Evolutionary conservation across 1,139 yeast species (phyloP).

Genomic region (Zygosaccharomyces pseudobailii): DNA sequence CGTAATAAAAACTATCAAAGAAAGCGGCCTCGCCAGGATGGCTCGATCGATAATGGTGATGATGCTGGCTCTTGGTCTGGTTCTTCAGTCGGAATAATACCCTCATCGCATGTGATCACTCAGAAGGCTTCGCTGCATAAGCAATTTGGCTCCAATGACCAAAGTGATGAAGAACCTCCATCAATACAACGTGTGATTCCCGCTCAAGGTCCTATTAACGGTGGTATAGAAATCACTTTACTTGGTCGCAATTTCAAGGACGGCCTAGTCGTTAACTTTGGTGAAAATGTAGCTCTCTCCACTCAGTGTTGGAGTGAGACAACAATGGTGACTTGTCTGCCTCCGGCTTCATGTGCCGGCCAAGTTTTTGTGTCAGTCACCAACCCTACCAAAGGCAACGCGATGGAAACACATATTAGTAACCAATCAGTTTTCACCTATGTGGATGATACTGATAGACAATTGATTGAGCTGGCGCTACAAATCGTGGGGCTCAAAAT

Average conservation of each 20-base stretch:
- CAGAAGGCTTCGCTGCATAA: slow-evolving; percentile 7
- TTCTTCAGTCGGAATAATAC: slow-evolving; percentile 9
- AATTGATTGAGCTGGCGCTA: slow-evolving; percentile 83
- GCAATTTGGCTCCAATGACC: slow-evolving; percentile 2
- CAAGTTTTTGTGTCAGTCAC: slow-evolving; percentile 85
- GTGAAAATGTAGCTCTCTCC: slow-evolving; percentile 74
- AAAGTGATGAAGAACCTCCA: slow-evolving; percentile 38
- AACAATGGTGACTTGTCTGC: slow-evolving; percentile 87
- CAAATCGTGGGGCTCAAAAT: slow-evolving; percentile 92
- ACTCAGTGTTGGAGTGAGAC: slow-evolving; percentile 96
- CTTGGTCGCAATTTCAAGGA: slow-evolving; percentile 82
- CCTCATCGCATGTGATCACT: slow-evolving; percentile 6
- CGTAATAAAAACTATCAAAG: slow-evolving; percentile 34
- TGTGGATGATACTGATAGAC: slow-evolving; percentile 88
- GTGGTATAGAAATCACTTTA: slow-evolving; percentile 91
- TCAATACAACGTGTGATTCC: slow-evolving; percentile 83
- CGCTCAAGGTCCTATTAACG: slow-evolving; percentile 89
- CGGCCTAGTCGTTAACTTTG: slow-evolving; percentile 80
- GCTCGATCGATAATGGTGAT: slow-evolving; percentile 10
- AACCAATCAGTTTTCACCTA: slow-evolving; percentile 62
- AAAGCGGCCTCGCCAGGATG: slow-evolving; percentile 36
- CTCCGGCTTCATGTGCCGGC: slow-evolving; percentile 85
- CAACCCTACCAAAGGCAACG: slow-evolving; percentile 31
- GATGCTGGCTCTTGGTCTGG: slow-evolving; percentile 18
- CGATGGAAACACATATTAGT: slow-evolving; percentile 9